Evolutionary conservation across 2,329 filamentous ascomycete species (phyloP), one percentile per base, ranked within the genome.

Genomic region (Penicillium aurantiogriseum): DNA sequence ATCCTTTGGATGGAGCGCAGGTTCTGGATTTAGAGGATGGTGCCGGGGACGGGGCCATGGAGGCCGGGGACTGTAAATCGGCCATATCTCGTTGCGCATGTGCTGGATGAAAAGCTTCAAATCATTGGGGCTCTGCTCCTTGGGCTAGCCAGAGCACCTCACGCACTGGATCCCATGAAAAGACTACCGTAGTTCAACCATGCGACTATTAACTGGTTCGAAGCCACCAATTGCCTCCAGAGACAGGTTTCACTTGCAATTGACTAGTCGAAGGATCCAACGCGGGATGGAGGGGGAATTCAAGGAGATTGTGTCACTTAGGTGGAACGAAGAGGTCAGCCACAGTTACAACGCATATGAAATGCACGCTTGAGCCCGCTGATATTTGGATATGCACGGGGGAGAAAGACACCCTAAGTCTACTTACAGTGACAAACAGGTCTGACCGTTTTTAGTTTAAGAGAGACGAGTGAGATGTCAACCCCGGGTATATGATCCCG

Each of bases 1-100:
- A 65, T 61, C 61, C 49, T 40, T 66, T 67, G 10, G 62, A 61
- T 52, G 54, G 59, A 44, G 54, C 54, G 29, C 62, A 59, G 38
- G 56, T 45, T 13, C 25, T 51, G 19, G n/a, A 9, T 43, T 33
- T 35, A 3, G 21, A 58, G 36, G 83, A 82, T 11, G 90, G 87
- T 36, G 88, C 88, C 31, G 91, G 88, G 57, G 92, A 79, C 46
- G 84, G 79, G 65, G 80, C 79, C 63, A 83, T 81, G 60, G 82
- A 81, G 60, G 79, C 77, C 63, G 74, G 76, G 63, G 81, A 81
- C 71, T 88, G 85, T n/a, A 67, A 59, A 39, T 71, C 65, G 45
- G 69, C 67, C 72, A 75, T 75, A 33, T 58, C 63, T 55, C 43
- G 48, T 43, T 59, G 52, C 44, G 48, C 49, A 51, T 60, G 40